Base-by-base conservation (phyloP, 441 rosid genomes). In the Euphorbia schlechtendalii region DNA sequence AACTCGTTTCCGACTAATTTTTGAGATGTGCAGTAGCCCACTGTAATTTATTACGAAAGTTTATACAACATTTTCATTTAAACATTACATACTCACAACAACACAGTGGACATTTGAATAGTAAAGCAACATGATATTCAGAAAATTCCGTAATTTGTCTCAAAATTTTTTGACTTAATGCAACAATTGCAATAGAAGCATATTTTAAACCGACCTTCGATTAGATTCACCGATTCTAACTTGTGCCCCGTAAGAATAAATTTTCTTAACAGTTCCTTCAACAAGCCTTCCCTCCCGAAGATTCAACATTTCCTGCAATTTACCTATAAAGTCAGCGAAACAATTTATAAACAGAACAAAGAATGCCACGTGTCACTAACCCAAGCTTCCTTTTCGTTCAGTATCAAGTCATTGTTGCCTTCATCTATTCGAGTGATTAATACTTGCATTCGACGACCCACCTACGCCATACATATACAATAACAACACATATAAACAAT, bases 11-110 rank as follows among this genome's bases (percentile, higher is more conserved):
- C 73, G 74, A 34, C 86, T 80, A 61, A 90, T 83, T 68, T 88
- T 90, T 43, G 98, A 90, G 65, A 90, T 85, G 77, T 92, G 98
- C 71, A 92, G 78, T 79, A 92, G 80, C 58, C 98, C 96, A 66
- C 98, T 90, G 84, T 56, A 70, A 71, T 38, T 45, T 30, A 36
- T 54, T 28, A 38, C 30, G 2, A 66, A 58, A 48, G 24, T 52
- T 71, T n/a, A 60, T 54, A 53, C 9, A 36, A 36, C 40, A 36
- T 36, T n/a, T n/a, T n/a, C n/a, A n/a, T n/a, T n/a, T n/a, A n/a
- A n/a, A n/a, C n/a, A n/a, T n/a, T 7, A 34, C 24, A 65, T 8
- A 34, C 9, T 4, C 18, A 34, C 51, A 49, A 60, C 64, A 51
- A 38, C 43, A 4, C 41, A 21, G 45, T 20, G 10, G 18, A 30